phyloP scores from a whole-genome alignment of 495 filamentous ascomycete genomes.

The Chaetomidium leptoderma region DNA sequence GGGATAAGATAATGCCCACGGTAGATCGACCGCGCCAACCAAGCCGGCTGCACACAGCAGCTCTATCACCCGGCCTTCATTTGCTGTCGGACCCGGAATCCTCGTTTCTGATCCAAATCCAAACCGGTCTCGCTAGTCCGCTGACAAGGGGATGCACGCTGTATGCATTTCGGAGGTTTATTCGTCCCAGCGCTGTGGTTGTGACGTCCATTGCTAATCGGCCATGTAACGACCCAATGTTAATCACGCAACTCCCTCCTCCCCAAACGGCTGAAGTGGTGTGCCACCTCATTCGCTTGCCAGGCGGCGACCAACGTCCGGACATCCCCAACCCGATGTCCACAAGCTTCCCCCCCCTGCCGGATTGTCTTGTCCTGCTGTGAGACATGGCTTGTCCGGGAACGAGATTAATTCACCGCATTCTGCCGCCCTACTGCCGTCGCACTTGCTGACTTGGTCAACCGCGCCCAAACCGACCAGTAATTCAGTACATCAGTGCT shows the following conservation, averaged over 20 bases:
- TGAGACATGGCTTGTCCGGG: constrained; percentile 15
- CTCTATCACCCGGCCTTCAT: background rate
- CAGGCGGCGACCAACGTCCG: constrained; percentile 16
- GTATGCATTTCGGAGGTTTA: background rate
- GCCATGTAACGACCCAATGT: background rate
- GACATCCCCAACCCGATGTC: constrained; percentile 37
- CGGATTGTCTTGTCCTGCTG: constrained; percentile 11
- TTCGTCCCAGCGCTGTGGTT: background rate
- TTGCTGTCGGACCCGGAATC: background rate
- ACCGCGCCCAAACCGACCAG: constrained; percentile 7
- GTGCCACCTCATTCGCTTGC: constrained; percentile 15
- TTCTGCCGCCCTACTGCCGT: constrained; percentile 15
- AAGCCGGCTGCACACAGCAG: background rate
- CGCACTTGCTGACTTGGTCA: constrained; percentile 11
- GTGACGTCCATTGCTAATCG: background rate
- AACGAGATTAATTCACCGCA: constrained; percentile 14
- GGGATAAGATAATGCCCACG: background rate
- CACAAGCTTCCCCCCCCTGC: constrained; percentile 13
- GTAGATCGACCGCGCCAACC: background rate
- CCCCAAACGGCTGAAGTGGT: background rate
- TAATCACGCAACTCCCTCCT: background rate
- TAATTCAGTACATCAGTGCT: background rate
- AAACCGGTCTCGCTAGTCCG: background rate
- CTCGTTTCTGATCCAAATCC: background rate
- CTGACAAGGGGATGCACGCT: background rate